These are phyloP conservation scores for Melaleuca alternifolia DNA, from an alignment of 345 rosid genomes.

Conservation along the genomic window DNA sequence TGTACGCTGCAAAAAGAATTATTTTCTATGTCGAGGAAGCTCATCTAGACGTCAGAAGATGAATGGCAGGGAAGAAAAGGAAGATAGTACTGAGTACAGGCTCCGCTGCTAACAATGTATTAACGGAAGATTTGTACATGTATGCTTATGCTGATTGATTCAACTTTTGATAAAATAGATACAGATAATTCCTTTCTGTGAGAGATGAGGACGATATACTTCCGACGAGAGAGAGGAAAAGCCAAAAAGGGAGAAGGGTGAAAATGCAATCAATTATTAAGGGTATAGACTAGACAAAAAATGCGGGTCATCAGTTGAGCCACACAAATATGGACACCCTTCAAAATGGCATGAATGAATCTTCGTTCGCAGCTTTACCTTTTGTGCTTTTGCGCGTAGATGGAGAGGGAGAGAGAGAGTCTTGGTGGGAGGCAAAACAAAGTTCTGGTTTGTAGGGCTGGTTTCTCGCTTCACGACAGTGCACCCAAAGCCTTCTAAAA, in stretches of 20 bases:
- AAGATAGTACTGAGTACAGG: not conserved
- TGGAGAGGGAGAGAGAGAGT: not conserved
- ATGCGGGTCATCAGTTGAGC: not conserved
- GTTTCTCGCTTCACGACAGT: conserved; percentile 5
- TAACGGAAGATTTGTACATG: not conserved
- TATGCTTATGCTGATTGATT: not conserved
- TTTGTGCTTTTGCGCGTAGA: not conserved
- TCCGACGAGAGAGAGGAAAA: not conserved
- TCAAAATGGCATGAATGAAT: conserved; percentile 1
- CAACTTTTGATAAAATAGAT: not conserved
- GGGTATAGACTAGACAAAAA: not conserved
- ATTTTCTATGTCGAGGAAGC: not conserved
- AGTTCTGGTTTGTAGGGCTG: conserved; percentile 13
- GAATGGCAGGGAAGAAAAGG: not conserved
- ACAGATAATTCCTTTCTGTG: not conserved
- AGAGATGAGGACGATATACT: not conserved
- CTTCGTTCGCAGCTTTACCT: conserved; percentile 17
- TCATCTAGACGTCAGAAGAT: not conserved
- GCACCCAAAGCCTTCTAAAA: not conserved
- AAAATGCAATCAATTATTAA: not conserved
- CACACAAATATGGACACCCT: not conserved
- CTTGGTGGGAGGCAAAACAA: conserved; percentile 21
- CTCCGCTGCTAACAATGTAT: not conserved
- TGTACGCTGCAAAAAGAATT: not conserved
- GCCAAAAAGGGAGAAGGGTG: not conserved